A percentile compares a stretch with the other conserved stretches of the same genome.
Conservation (phyloP, 148 eudicot genomes). For the Gaultheria prostrata region DNA sequence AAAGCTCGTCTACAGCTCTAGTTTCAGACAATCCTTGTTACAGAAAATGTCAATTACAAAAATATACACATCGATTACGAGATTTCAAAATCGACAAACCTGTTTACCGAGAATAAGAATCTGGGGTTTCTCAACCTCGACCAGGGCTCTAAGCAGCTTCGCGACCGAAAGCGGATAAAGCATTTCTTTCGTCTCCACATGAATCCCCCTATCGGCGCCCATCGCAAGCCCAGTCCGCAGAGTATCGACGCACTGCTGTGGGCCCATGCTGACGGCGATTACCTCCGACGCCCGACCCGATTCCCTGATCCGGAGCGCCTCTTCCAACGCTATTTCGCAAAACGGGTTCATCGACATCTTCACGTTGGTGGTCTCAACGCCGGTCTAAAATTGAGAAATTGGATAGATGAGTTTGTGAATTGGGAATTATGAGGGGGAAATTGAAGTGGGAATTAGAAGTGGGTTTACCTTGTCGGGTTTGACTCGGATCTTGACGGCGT, state of each 20-base stretch:
- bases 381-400: conserved; percentile 42
- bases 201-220: conserved; percentile 96
- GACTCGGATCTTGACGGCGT: conserved; percentile 94
- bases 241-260: conserved; percentile 76
- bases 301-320: conserved; percentile 74
- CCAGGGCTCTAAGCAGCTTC: conserved; percentile 73
- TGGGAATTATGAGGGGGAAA: neutral
- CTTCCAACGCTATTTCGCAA: conserved; percentile 94
- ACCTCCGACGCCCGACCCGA: conserved; percentile 93
- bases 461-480: conserved; percentile 78
- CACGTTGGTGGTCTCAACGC: conserved; percentile 80
- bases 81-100: conserved; percentile 31
- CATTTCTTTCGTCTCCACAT: conserved; percentile 45
- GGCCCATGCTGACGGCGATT: conserved; percentile 81
- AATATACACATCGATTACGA: neutral
- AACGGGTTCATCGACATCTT: conserved; percentile 99
- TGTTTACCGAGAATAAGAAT: conserved; percentile 84
- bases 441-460: neutral
- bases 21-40: neutral
- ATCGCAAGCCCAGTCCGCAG: conserved; percentile 93
- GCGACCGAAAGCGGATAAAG: conserved; percentile 72
- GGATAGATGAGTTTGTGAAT: neutral
- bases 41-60: neutral
- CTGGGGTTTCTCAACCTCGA: conserved; percentile 72
- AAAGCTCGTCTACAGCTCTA: too few relatives aligned